Evolutionary conservation across 1,139 yeast species (phyloP).

Genomic region (Pneumocystis sp.): DNA sequence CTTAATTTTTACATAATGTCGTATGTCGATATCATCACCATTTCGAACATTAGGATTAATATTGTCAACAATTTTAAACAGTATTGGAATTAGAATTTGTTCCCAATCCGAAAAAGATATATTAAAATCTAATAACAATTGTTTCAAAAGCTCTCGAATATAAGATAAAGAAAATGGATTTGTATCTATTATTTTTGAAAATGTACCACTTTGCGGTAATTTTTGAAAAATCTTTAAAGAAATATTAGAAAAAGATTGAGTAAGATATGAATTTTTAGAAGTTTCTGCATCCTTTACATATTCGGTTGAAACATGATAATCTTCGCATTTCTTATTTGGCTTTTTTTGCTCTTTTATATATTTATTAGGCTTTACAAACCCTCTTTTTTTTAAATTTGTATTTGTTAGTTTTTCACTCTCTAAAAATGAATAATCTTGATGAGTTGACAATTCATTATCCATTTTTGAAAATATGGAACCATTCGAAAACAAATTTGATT

Average conservation of each 20-base stretch:
- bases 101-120: slow-evolving; percentile 47
- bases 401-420: neutral
- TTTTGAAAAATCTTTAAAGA: slow-evolving; percentile 3
- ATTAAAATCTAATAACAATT: slow-evolving; percentile 34
- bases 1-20: slow-evolving; percentile 77
- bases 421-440: neutral
- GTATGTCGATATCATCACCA: slow-evolving; percentile 68
- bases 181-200: slow-evolving; percentile 19
- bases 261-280: neutral
- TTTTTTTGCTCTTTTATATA: neutral
- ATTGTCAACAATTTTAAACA: slow-evolving; percentile 32
- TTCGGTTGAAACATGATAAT: neutral
- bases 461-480: neutral
- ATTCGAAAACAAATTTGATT: neutral
- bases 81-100: slow-evolving; percentile 31
- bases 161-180: slow-evolving; percentile 31
- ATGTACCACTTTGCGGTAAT: slow-evolving; percentile 3
- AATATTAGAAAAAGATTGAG: neutral
- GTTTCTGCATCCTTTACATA: neutral
- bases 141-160: slow-evolving; percentile 36
- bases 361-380: neutral
- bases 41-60: slow-evolving; percentile 41
- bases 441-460: neutral
- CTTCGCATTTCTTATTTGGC: neutral
- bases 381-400: neutral